phyloP scores from a whole-genome alignment of 139 green algal genomes.

The Picochlorum sp. region DNA sequence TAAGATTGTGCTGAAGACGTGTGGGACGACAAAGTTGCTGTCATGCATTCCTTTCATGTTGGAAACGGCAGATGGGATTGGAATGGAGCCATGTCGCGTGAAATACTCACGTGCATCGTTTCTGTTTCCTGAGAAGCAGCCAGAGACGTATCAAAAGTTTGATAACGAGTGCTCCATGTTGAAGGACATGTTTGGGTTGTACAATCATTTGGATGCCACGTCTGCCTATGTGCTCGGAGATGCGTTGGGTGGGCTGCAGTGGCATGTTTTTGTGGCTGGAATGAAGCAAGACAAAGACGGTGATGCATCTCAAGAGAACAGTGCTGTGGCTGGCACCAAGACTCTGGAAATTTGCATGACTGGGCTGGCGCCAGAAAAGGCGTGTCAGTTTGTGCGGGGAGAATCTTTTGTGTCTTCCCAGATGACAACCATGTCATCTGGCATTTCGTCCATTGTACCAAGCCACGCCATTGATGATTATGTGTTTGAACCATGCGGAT shows the following conservation, averaged over 20 bases:
- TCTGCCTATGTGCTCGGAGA: constrained; percentile 81
- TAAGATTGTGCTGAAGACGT: constrained; percentile 93
- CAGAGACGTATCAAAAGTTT: constrained; percentile 46
- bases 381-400: constrained; percentile 67
- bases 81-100: constrained; percentile 46
- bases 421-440: constrained; percentile 44
- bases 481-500: constrained; percentile 98
- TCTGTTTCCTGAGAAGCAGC: constrained; percentile 88
- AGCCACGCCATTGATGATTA: constrained; percentile 86
- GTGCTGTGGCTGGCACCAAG: constrained; percentile 30
- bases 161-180: constrained; percentile 66
- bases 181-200: constrained; percentile 44
- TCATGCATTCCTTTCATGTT: constrained; percentile 68
- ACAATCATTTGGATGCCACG: constrained; percentile 48
- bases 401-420: constrained; percentile 50
- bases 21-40: constrained; percentile 91
- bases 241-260: constrained; percentile 69
- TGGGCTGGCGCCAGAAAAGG: constrained; percentile 53
- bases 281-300: background rate
- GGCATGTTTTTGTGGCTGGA: constrained; percentile 87
- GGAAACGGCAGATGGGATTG: constrained; percentile 50
- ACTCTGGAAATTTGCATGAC: constrained; percentile 98
- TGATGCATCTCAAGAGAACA: constrained; percentile 4
- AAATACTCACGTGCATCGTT: constrained; percentile 90
- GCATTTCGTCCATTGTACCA: constrained; percentile 68